These are phyloP conservation scores for Euphorbia pulcherrima DNA, from an alignment of 345 rosid species.

Conservation along the genomic window DNA sequence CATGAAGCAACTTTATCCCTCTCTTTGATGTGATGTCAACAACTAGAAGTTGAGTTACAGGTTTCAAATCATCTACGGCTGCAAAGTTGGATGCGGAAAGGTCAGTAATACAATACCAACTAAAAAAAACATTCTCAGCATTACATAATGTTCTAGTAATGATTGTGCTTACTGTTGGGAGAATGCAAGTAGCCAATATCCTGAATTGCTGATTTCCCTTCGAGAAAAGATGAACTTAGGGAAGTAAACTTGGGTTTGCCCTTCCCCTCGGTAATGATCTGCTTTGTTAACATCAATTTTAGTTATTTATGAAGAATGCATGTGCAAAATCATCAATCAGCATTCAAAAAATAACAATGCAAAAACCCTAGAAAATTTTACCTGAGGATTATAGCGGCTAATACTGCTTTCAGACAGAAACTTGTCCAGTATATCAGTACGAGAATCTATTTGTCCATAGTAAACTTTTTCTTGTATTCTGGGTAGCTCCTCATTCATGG, in stretches of 20 bases:
- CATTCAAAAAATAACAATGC: background rate
- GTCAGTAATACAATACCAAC: background rate
- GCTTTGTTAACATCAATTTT: constrained; percentile 25
- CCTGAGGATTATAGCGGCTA: constrained; percentile 94
- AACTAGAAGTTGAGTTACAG: constrained; percentile 92
- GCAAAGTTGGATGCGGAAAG: constrained; percentile 28
- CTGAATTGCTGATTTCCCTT: constrained; percentile 54
- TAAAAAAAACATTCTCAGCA: background rate
- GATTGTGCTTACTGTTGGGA: constrained; percentile 59
- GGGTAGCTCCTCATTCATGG: constrained; percentile 93
- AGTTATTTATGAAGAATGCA: constrained; percentile 2
- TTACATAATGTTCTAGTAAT: constrained; percentile 1
- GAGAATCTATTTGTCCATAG: constrained; percentile 80
- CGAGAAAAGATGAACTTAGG: constrained; percentile 55
- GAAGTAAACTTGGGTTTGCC: constrained; percentile 63
- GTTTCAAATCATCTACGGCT: constrained; percentile 86
- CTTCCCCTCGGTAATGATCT: constrained; percentile 69
- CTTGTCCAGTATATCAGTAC: constrained; percentile 80
- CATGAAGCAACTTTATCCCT: constrained; percentile 75
- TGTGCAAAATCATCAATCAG: background rate
- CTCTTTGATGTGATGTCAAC: constrained; percentile 68
- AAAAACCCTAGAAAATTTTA: constrained; percentile 24
- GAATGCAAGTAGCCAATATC: constrained; percentile 83
- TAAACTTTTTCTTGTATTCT: constrained; percentile 97
- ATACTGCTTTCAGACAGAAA: constrained; percentile 78